Evolutionary conservation across 495 filamentous ascomycete genomes (phyloP).

Genomic region (Lophiotrema nucula): DNA sequence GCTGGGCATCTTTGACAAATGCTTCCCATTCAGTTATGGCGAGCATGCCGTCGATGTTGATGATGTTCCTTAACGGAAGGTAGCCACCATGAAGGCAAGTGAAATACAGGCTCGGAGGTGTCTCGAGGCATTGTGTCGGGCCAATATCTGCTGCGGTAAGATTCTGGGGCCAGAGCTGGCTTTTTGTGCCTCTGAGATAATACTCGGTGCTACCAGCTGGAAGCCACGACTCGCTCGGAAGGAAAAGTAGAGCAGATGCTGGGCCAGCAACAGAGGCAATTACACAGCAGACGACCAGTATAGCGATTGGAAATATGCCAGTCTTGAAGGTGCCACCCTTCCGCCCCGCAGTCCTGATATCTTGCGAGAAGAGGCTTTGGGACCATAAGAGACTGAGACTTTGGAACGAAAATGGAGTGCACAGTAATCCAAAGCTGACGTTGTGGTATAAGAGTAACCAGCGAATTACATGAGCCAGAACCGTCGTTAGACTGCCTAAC

Average conservation of each 20-base stretch:
- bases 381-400: not conserved
- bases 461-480: not conserved
- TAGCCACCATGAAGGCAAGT: slow-evolving; percentile 1
- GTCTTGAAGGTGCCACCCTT: not conserved
- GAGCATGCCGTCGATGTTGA: not conserved
- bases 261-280: not conserved
- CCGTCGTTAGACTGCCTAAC: not conserved
- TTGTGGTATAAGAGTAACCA: not conserved
- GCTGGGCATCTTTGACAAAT: not conserved
- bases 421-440: not conserved
- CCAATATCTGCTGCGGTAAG: not conserved
- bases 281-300: not conserved
- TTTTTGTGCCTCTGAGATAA: not conserved
- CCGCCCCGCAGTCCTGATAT: not conserved
- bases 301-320: not conserved
- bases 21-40: not conserved
- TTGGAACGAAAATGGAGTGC: not conserved
- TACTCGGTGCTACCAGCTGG: not conserved
- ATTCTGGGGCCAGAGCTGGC: not conserved
- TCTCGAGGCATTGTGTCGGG: not conserved
- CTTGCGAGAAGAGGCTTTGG: not conserved
- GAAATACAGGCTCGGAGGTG: not conserved
- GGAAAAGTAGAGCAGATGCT: not conserved
- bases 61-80: not conserved
- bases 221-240: not conserved